Evolutionary conservation across 2,329 filamentous ascomycete genomes (phyloP), one percentile per base, ranked within the genome.

Genomic region (Hypoxylon sp.): DNA sequence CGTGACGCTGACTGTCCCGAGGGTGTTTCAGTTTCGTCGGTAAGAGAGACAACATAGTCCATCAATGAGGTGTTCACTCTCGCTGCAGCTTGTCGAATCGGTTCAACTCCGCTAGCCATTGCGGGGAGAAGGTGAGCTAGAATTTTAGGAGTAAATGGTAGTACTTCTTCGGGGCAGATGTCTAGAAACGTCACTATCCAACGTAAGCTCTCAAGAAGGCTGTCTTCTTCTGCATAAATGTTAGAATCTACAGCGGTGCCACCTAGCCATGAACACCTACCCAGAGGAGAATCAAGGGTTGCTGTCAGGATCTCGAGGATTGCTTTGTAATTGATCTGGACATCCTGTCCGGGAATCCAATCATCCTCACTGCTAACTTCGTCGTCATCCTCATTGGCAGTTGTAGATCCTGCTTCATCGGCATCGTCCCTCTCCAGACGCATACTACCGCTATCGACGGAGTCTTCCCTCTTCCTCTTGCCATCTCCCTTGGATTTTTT

Each of bases 181-280:
- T 98, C 94, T 73, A 99, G 92, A 78, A 99, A 98, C 66, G 92
- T 92, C 72, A 98, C 94, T 71, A 99, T 94, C 96, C 96, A 99
- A 69, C 93, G 89, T 29, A 99, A 84, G 2, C 94, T 94, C 58
- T 97, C 97, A 42, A 98, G 86, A 48, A 98, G 88, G 71, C 97
- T 94, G 75, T 97, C 93, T 78, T 98, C 94, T 78, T 98, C 94
- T 91, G 77, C 72, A 15, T 35, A 5, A 19, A n/a, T 58, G 59
- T 75, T 64, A 75, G 70, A 66, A 37, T 46, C 10, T 52, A 47
- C 37, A 47, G 48, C 6, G 58, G 44, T 51, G 53, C 19, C n/a
- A 51, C 42, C 42, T 51, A 61, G 8, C 42, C 29, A 39, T 46
- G 51, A 55, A 21, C 42, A 78, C 83, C 74, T 82, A 93, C 93